phyloP scores from a whole-genome alignment of 176 grass and related monocot species.

The Thinopyrum elongatum region DNA sequence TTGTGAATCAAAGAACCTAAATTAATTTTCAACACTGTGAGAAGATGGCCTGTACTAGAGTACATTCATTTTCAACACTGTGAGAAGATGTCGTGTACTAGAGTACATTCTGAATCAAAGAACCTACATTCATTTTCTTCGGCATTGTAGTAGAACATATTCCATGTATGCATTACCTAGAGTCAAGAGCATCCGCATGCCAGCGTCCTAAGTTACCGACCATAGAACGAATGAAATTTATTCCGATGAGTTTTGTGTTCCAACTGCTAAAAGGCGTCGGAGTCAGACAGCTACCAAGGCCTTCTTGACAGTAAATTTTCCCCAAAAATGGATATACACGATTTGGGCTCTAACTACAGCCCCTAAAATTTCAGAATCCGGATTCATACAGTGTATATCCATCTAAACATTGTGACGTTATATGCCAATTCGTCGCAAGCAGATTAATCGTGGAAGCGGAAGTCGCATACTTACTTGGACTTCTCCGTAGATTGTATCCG shows the following conservation, averaged over 20 bases:
- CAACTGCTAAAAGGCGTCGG: neutral
- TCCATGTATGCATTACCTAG: neutral
- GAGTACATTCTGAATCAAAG: neutral
- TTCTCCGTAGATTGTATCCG: no score
- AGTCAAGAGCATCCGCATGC: neutral
- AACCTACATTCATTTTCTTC: no score
- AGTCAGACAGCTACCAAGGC: neutral
- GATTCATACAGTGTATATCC: no score
- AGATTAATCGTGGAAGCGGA: neutral
- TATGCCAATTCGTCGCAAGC: neutral
- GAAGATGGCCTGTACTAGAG: neutral
- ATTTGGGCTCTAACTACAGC: no score
- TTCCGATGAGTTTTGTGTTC: neutral
- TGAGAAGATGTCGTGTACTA: neutral
- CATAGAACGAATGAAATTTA: neutral
- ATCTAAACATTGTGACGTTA: neutral
- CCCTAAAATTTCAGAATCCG: no score
- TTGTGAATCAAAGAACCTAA: neutral
- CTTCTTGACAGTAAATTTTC: no score
- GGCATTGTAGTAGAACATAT: neutral
- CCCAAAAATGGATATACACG: no score
- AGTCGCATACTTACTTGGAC: neutral
- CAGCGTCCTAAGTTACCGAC: neutral
- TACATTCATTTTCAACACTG: neutral
- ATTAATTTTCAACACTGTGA: neutral